Base-by-base conservation (phyloP, 2,329 filamentous ascomycete species). In the Paraphoma sp. region DNA sequence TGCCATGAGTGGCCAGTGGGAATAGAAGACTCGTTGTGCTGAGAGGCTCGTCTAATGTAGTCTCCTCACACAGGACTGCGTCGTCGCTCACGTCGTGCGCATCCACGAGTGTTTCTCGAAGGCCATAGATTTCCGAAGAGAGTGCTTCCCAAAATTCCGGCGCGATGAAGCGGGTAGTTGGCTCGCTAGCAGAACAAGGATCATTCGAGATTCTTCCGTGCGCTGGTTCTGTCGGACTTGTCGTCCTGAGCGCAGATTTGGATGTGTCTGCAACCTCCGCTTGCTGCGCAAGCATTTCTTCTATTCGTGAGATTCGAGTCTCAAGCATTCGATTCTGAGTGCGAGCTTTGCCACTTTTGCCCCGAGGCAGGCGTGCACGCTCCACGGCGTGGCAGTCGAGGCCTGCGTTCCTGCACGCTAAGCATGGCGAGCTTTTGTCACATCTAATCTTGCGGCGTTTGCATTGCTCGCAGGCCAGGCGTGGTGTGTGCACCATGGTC, bases 81-180 rank as follows among this genome's bases (percentile, higher is more conserved):
- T 36, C 33, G 9, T 36, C 33, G 14, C 33, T 28, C 12, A 56
- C 57, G 16, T 53, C 45, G 16, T 41, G 38, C 4, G 42, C 45
- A 14, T 30, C 43, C 33, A 51, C 57, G 2, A 59, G 28, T 3
- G 48, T 48, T 18, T 59, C 57, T 5, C 57, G 53, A 16, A 59
- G 31, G 10, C 53, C 57, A 33, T 17, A 28, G 2, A 62, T 40
- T 29, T 57, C 51, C 4, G 57, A 29, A 16, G 57, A 60, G 10
- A 63, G 49, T n/a, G 51, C 41, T 14, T 30, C 6, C 60, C 60
- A 63, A 33, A 63, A 63, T 5, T 62, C 56, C 11, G 49, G 40
- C 28, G 59, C 59, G 2, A 62, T 23, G 16, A 54, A 57, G 5
- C 8, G 3, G 28, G 44, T 29, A 12, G 28, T 28, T 29, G 42